Evolutionary conservation across 1,139 yeast species (phyloP), one percentile per base, ranked within the genome.

Genomic region (Candida sojae): DNA sequence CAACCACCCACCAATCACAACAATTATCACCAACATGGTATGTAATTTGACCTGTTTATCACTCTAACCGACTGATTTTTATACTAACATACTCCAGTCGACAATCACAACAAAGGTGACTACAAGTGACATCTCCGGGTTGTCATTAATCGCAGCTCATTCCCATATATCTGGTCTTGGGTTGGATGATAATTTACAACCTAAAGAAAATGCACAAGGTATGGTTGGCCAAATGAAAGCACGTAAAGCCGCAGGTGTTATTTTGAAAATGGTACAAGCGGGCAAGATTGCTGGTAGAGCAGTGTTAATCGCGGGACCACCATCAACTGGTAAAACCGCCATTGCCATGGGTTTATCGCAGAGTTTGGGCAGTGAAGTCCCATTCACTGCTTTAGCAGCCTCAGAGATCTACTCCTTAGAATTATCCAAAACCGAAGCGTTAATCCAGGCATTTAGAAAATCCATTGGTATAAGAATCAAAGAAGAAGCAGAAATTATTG

Each of bases 251-350:
- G 97, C 97, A 7, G 99, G 97, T 44, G 86, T 95, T 31, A 86
- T 93, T 45, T 75, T 91, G 59, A 91, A 88, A 71, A 89, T 95
- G 96, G 88, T 93, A 51, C 89, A 89, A 64, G 90, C 87, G 42
- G 97, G 97, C 33, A 83, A 88, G 57, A 93, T 95, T 63, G 98
- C 99, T 6, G 99, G 99, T 17, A 82, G 98, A 57, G 98, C 98
- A 1, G 95, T 92, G 31, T 73, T 95, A 57, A 80, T 95, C 53
- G 98, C 99, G 0, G 99, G 99, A 6, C 99, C 99, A 8, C 99
- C 99, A 32, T 88, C 96, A 1, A 95, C 99, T 2, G 99, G 99
- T 67, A 95, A 95, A 67, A 95, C 99, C 9, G 99, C 99, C 45
- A 85, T 95, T 61, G 99, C 99, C 29, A 91, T 92, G 93, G 99